phyloP scores from a whole-genome alignment of 2,329 filamentous ascomycete species.

The Hymenoscyphus albidus region DNA sequence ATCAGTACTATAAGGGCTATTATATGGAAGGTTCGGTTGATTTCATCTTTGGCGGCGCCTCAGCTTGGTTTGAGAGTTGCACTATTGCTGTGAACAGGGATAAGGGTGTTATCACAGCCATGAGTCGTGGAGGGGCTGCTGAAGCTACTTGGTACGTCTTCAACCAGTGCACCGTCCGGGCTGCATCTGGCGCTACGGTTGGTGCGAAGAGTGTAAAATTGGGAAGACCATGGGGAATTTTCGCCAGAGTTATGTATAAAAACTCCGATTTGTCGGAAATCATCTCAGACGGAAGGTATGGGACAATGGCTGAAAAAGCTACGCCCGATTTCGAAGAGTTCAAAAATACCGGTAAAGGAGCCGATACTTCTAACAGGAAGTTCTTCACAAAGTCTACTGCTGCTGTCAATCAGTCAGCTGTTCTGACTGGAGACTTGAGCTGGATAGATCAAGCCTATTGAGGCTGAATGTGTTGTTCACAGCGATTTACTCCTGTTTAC shows the following conservation, averaged over 20 bases:
- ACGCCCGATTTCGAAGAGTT: conserved; percentile 1
- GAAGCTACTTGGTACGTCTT: conserved; percentile 44
- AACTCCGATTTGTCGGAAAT: conserved; percentile 9
- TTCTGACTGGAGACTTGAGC: neutral
- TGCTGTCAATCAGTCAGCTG: neutral
- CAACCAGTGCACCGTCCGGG: conserved; percentile 41
- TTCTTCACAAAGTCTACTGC: neutral
- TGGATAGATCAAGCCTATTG: neutral
- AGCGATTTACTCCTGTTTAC: neutral
- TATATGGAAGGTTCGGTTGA: conserved; percentile 54
- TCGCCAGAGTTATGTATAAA: conserved; percentile 44
- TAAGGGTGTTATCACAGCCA: conserved; percentile 43
- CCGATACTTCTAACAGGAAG: neutral
- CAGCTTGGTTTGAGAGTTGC: conserved; percentile 49
- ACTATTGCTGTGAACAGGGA: conserved; percentile 24
- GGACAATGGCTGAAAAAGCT: conserved; percentile 8
- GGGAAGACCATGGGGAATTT: conserved; percentile 48
- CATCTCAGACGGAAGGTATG: neutral
- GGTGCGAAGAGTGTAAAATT: conserved; percentile 39
- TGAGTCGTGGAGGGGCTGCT: conserved; percentile 37
- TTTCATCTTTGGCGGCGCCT: conserved; percentile 53
- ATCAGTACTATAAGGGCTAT: conserved; percentile 50
- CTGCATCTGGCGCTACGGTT: conserved; percentile 7
- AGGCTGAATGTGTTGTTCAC: neutral
- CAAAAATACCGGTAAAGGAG: neutral